These are phyloP conservation scores for Calonectria multiphialidica DNA, from an alignment of 2,329 filamentous ascomycete genomes.

Conservation along the genomic window DNA sequence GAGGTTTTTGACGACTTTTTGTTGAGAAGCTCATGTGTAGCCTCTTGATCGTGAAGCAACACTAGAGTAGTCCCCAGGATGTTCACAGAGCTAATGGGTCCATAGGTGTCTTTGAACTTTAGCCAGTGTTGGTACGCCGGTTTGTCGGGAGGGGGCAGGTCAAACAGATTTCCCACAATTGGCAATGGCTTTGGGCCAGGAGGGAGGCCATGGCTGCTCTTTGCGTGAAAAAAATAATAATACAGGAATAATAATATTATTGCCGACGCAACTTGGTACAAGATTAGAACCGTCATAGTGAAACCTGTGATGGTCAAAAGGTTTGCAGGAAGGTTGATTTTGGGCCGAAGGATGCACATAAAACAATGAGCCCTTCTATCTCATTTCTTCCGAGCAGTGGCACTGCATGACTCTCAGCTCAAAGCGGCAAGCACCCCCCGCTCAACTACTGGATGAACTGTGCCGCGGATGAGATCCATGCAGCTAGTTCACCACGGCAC, in stretches of 20 bases:
- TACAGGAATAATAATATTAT: background rate
- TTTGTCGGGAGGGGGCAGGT: slow-evolving; percentile 55
- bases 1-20: slow-evolving; percentile 50
- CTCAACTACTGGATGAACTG: too few species aligned
- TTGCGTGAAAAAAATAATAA: background rate
- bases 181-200: slow-evolving; percentile 63
- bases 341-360: too few species aligned
- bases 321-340: too few species aligned
- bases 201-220: slow-evolving; percentile 43
- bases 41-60: slow-evolving; percentile 52
- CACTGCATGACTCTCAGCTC: too few species aligned
- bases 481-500: too few species aligned
- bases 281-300: background rate
- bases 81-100: slow-evolving; percentile 54
- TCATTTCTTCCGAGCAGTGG: too few species aligned
- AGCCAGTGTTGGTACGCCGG: slow-evolving; percentile 56
- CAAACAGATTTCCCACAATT: slow-evolving; percentile 62
- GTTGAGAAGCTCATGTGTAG: slow-evolving; percentile 52
- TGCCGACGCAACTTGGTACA: background rate
- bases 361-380: too few species aligned
- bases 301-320: too few species aligned
- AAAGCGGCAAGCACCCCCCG: too few species aligned
- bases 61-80: slow-evolving; percentile 55
- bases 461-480: too few species aligned
- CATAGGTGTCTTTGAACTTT: slow-evolving; percentile 53